These are phyloP conservation scores for Asterophora lycoperdoides DNA, from an alignment of 768 basidiomycete species.

Conservation along the genomic window DNA sequence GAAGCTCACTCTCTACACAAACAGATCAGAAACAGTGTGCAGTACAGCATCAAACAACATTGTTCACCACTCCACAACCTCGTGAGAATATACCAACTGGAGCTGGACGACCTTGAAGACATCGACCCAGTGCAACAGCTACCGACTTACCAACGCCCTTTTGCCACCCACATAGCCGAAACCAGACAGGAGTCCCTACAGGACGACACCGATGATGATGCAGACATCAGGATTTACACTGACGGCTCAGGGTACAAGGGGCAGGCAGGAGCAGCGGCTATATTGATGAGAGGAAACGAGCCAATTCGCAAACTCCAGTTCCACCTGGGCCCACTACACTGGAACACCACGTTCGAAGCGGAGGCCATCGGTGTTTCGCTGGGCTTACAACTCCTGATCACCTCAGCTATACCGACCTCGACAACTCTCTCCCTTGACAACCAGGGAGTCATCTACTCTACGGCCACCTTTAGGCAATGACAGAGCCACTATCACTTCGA, in stretches of 20 bases:
- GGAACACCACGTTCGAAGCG: constrained; percentile 15
- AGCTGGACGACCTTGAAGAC: too few species aligned
- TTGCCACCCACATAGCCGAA: constrained; percentile 5
- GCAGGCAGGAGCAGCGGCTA: constrained; percentile 11
- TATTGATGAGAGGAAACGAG: constrained; percentile 1
- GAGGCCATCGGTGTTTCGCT: constrained; percentile 12
- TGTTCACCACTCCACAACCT: constrained; percentile 11
- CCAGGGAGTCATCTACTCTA: too few species aligned
- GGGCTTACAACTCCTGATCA: constrained; percentile 14
- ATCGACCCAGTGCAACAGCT: too few species aligned
- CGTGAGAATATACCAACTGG: constrained; percentile 1
- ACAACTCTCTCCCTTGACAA: too few species aligned
- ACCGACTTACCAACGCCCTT: background rate
- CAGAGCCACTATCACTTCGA: too few species aligned
- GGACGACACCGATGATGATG: background rate
- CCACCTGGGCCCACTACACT: constrained; percentile 10
- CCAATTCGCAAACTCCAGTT: too few species aligned
- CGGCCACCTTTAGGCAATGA: too few species aligned
- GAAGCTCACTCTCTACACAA: constrained; percentile 11
- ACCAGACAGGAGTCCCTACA: constrained; percentile 2
- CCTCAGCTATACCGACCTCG: too few species aligned
- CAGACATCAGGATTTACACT: constrained; percentile 10
- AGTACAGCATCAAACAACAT: constrained; percentile 4
- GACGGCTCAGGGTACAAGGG: constrained; percentile 15
- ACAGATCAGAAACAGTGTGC: background rate